phyloP scores from a whole-genome alignment of 179 eudicot genomes.

The Drosera spatulata region DNA sequence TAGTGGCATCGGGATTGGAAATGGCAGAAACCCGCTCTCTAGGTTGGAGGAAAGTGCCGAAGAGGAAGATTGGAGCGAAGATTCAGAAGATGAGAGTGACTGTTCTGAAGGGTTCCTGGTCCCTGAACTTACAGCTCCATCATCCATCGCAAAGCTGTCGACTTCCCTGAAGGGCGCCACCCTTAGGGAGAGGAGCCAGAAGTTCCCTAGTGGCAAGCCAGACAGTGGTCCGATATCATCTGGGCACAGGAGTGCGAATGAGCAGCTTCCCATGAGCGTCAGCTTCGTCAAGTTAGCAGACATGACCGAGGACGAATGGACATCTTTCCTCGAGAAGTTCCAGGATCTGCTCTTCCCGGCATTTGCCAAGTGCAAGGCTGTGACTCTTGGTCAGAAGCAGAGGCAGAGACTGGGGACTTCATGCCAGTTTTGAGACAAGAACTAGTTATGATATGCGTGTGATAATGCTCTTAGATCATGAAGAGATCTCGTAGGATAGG shows the following conservation, averaged over 20 bases:
- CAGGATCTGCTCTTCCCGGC: slow-evolving; percentile 53
- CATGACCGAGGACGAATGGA: slow-evolving; percentile 69
- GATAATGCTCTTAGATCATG: slow-evolving; percentile 19
- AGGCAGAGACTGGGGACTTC: slow-evolving; percentile 78
- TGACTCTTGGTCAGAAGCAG: slow-evolving; percentile 48
- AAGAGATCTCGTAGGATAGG: slow-evolving; percentile 9
- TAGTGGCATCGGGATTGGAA: slow-evolving; percentile 18
- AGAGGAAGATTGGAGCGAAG: slow-evolving; percentile 51
- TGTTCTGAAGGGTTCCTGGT: slow-evolving; percentile 9
- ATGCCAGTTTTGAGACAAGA: slow-evolving; percentile 64
- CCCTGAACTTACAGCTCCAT: slow-evolving; percentile 11
- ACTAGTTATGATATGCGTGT: slow-evolving; percentile 2
- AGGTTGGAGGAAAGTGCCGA: slow-evolving; percentile 48
- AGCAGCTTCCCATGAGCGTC: slow-evolving; percentile 51
- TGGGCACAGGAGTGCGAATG: slow-evolving; percentile 68
- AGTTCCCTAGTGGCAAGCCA: slow-evolving; percentile 23
- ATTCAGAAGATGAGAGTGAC: no score
- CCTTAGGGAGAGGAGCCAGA: slow-evolving; percentile 35
- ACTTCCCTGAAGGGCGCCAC: slow-evolving; percentile 40
- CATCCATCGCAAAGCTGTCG: slow-evolving; percentile 35
- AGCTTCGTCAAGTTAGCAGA: slow-evolving; percentile 62
- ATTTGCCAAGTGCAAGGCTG: slow-evolving; percentile 42
- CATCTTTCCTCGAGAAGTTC: slow-evolving; percentile 52
- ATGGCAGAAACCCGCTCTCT: slow-evolving; percentile 39
- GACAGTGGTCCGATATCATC: slow-evolving; percentile 41